These are phyloP conservation scores for Trametes cinnabarina DNA, from an alignment of 768 basidiomycete species.

Conservation along the genomic window DNA sequence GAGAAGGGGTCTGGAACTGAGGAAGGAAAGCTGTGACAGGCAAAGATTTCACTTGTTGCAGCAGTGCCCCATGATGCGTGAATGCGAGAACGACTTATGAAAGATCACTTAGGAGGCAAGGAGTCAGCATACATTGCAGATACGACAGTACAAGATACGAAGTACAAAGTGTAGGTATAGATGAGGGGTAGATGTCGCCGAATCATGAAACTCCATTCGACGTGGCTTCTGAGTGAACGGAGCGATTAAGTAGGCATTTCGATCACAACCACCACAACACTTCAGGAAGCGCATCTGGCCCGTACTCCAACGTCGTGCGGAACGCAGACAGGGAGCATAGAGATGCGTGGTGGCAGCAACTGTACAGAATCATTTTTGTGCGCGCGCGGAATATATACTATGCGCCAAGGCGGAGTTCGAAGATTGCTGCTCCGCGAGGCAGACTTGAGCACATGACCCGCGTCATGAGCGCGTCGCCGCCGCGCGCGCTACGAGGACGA, in stretches of 20 bases:
- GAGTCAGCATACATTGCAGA: background rate
- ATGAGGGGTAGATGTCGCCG: slow-evolving; percentile 49
- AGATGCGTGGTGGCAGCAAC: slow-evolving; percentile 48
- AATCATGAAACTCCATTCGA: slow-evolving; percentile 85
- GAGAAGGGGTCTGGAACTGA: no score
- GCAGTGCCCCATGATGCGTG: no score
- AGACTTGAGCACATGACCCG: slow-evolving; percentile 12
- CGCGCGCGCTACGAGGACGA: no score
- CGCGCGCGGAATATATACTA: slow-evolving; percentile 20
- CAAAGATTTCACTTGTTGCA: no score
- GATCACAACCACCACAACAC: slow-evolving; percentile 46
- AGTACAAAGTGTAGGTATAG: background rate
- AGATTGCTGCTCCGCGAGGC: slow-evolving; percentile 19
- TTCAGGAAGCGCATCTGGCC: slow-evolving; percentile 37
- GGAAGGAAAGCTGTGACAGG: no score
- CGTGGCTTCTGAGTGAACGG: slow-evolving; percentile 64
- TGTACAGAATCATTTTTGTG: slow-evolving; percentile 28
- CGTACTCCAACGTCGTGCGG: slow-evolving; percentile 52
- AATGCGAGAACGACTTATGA: no score
- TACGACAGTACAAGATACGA: background rate
- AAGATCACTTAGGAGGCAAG: no score
- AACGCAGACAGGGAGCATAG: slow-evolving; percentile 54
- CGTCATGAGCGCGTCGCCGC: background rate
- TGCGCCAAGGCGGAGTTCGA: slow-evolving; percentile 29
- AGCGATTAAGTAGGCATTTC: slow-evolving; percentile 80